Conservation (phyloP, 768 basidiomycete genomes). For the Coprinopsis cinerea region DNA sequence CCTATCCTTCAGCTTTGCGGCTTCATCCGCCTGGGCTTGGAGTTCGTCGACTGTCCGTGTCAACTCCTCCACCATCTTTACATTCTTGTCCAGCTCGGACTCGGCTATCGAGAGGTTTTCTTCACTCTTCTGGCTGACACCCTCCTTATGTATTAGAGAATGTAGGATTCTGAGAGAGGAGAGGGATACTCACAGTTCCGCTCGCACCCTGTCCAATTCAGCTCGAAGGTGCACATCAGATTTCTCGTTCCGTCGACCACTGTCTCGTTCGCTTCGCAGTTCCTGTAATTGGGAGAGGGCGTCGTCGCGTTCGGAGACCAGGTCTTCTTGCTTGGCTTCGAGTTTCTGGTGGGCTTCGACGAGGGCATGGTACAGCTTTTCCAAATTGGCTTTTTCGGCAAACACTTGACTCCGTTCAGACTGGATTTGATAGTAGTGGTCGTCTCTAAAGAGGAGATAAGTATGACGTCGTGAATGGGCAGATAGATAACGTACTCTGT, state of each 20-base stretch:
- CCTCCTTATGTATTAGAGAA: slow-evolving; percentile 17
- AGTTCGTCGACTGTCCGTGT: slow-evolving; percentile 79
- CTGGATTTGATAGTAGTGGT: slow-evolving; percentile 84
- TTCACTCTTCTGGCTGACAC: slow-evolving; percentile 83
- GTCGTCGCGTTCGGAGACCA: slow-evolving; percentile 74
- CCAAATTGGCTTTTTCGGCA: slow-evolving; percentile 80
- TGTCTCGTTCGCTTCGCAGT: slow-evolving; percentile 53
- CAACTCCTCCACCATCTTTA: slow-evolving; percentile 59
- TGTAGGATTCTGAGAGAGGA: slow-evolving; percentile 1
- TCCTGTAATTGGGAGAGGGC: slow-evolving; percentile 56
- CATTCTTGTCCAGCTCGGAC: slow-evolving; percentile 78
- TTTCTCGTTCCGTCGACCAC: slow-evolving; percentile 54
- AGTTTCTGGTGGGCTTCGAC: slow-evolving; percentile 70
- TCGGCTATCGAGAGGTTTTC: slow-evolving; percentile 83
- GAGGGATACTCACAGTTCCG: slow-evolving; percentile 67
- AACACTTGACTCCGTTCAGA: slow-evolving; percentile 72
- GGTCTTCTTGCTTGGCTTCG: slow-evolving; percentile 75
- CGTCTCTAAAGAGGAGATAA: slow-evolving; percentile 51
- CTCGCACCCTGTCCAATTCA: slow-evolving; percentile 76
- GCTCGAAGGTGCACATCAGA: slow-evolving; percentile 70
- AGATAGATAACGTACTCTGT: slow-evolving; percentile 60
- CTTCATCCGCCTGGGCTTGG: slow-evolving; percentile 70
- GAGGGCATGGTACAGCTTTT: slow-evolving; percentile 73
- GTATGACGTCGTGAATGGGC: not conserved
- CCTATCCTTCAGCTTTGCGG: slow-evolving; percentile 80